Percentiles rank a stretch among this genome's conserved stretches.
These are phyloP conservation scores for Xylaria hypoxylon DNA, from an alignment of 2,329 filamentous ascomycete genomes.

Conservation along the genomic window DNA sequence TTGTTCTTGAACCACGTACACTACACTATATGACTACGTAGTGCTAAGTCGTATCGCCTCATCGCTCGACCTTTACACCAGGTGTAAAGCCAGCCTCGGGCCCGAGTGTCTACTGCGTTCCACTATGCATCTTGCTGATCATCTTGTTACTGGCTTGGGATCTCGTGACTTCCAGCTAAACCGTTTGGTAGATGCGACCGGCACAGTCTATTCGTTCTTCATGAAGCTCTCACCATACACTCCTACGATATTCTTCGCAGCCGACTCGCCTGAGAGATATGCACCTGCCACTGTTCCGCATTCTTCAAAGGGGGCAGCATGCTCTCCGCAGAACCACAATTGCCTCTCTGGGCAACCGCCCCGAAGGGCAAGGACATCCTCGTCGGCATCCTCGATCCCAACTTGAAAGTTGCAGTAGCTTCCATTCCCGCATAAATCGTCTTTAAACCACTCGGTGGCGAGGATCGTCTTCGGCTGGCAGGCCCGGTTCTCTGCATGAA, in stretches of 20 bases:
- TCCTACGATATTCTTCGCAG: conserved; percentile 28
- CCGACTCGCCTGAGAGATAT: conserved; percentile 38
- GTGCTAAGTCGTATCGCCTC: too few species aligned
- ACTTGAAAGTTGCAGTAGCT: conserved; percentile 76
- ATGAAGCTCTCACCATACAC: conserved; percentile 14
- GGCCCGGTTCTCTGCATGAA: conserved; percentile 54
- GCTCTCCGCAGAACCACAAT: conserved; percentile 78
- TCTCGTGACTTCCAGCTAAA: background rate
- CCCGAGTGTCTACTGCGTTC: too few species aligned
- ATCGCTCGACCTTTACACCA: too few species aligned
- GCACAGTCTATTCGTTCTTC: background rate
- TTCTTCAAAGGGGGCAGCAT: conserved; percentile 69
- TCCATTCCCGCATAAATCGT: conserved; percentile 74
- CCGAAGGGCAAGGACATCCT: conserved; percentile 62
- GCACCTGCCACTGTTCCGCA: conserved; percentile 39
- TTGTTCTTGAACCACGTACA: too few species aligned
- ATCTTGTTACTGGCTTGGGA: too few species aligned
- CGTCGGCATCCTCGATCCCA: conserved; percentile 64
- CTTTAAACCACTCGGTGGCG: conserved; percentile 73
- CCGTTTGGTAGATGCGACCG: background rate
- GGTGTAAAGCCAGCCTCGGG: too few species aligned
- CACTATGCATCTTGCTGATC: too few species aligned
- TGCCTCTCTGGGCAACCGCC: conserved; percentile 61
- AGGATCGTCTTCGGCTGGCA: conserved; percentile 68
- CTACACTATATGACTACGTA: too few species aligned